Evolutionary conservation across 23 red algal species (phyloP).

Genomic region (Porphyridium purpureum): DNA sequence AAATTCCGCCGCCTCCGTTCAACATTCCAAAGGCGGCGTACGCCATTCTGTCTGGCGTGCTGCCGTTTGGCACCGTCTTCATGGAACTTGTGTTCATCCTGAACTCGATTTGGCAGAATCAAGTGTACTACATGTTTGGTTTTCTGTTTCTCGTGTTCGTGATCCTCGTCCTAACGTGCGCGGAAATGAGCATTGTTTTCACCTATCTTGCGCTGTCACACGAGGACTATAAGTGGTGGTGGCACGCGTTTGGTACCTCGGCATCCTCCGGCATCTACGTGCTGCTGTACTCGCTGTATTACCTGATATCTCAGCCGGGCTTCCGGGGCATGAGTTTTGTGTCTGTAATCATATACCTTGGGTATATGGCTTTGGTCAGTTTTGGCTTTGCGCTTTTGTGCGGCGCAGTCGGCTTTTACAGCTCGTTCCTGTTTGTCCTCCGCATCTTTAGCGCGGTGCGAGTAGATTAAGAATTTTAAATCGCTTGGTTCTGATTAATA

Average conservation of each 20-base stretch:
- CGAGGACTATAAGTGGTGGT: constrained; percentile 75
- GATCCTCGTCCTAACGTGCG: constrained; percentile 63
- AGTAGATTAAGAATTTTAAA: constrained; percentile 87
- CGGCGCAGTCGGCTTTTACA: constrained; percentile 59
- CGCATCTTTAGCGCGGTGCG: constrained; percentile 70
- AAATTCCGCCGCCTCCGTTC: constrained; percentile 54
- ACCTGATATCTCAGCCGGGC: constrained; percentile 22
- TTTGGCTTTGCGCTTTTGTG: constrained; percentile 37
- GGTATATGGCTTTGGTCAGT: constrained; percentile 41
- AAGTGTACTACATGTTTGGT: constrained; percentile 85
- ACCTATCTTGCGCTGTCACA: constrained; percentile 62
- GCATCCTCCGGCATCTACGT: constrained; percentile 59
- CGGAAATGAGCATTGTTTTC: constrained; percentile 64
- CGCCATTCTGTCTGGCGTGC: constrained; percentile 27
- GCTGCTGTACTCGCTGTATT: constrained; percentile 72
- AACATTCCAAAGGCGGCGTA: constrained; percentile 18
- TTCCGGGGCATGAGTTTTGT: constrained; percentile 29
- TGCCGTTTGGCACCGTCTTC: constrained; percentile 83
- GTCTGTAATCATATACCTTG: constrained; percentile 27
- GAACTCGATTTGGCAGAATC: constrained; percentile 37
- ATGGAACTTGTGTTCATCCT: constrained; percentile 83
- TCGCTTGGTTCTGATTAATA: no score
- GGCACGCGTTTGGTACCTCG: constrained; percentile 47
- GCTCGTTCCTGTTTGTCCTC: constrained; percentile 50
- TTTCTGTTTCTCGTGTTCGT: constrained; percentile 51